Evolutionary conservation across 2,329 filamentous ascomycete species (phyloP).

Genomic region (Pseudogymnoascus sp.): DNA sequence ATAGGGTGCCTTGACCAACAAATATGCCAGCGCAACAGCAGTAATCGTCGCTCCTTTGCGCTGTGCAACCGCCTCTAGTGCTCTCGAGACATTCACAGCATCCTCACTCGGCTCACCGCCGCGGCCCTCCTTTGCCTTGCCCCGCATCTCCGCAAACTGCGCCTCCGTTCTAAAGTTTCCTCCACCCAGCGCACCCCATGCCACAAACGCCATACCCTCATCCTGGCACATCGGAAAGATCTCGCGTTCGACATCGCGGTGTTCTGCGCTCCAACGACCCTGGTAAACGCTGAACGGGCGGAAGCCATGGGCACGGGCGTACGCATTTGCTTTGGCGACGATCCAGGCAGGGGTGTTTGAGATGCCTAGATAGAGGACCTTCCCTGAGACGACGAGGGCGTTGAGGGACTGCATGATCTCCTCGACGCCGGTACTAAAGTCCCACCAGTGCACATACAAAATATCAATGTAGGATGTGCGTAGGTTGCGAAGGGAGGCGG

Average conservation of each 20-base stretch:
- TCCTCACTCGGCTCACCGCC: constrained; percentile 36
- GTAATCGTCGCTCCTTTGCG: constrained; percentile 51
- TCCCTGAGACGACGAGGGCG: constrained; percentile 49
- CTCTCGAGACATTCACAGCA: constrained; percentile 44
- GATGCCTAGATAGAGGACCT: constrained; percentile 61
- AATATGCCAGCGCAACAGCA: constrained; percentile 62
- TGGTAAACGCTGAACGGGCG: constrained; percentile 64
- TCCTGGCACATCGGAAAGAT: constrained; percentile 51
- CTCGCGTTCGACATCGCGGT: constrained; percentile 58
- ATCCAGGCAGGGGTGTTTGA: constrained; percentile 65
- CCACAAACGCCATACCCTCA: constrained; percentile 50
- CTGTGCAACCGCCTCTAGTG: constrained; percentile 45
- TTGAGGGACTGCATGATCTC: constrained; percentile 65
- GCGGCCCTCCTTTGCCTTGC: constrained; percentile 22
- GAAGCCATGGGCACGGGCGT: constrained; percentile 63
- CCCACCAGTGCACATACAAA: constrained; percentile 33
- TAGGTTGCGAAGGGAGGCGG: constrained; percentile 50
- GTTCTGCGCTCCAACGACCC: constrained; percentile 53
- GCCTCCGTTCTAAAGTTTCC: constrained; percentile 44
- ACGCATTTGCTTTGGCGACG: constrained; percentile 57
- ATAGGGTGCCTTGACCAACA: constrained; percentile 63
- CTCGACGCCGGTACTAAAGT: constrained; percentile 55
- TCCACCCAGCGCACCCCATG: constrained; percentile 47
- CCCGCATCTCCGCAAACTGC: constrained; percentile 35
- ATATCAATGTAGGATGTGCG: constrained; percentile 64